Evolutionary conservation across 306 rosid species (phyloP), one percentile per base, ranked within the genome.

Genomic region (Gillenia trifoliata): DNA sequence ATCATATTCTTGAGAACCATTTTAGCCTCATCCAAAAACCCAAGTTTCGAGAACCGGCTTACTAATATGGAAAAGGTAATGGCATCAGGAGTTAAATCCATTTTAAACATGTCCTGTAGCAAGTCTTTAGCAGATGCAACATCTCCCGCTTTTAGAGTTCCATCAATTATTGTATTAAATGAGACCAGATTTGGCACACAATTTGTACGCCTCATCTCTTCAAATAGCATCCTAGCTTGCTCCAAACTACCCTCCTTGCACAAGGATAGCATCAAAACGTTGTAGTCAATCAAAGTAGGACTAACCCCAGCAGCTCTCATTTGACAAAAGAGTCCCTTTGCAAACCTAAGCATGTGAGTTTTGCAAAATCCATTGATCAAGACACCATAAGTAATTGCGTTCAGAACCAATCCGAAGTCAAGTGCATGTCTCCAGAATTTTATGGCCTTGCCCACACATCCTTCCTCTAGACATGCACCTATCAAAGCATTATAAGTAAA

Each of bases 311-410:
- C 83, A 73, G 59, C 81, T 79, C 77, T 84, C 83, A 56, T 86
- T 75, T 86, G 90, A 72, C 23, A 45, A 66, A 93, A 83, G 68
- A 94, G 81, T 66, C 97, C 98, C 83, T 77, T 91, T 56, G 95
- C 98, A 66, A 94, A 54, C 28, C 75, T 83, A 59, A 87, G 80
- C 78, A 91, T 77, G 45, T 86, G 89, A 86, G 81, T 86, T 79
- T 88, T 86, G 87, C 98, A 94, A 68, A 94, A 81, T 73, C 98
- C 98, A 82, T 79, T 82, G 59, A 94, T 88, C 84, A 91, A 79
- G 41, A 88, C 52, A 77, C 87, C 78, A 20, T 77, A 90, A 9
- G 96, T 90, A 65, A 45, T 8, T 43, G 90, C 69, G 56, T 91
- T 81, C 15, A 90, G 95, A 72, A 70, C 81, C 70, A 83, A 34